Percentiles rank a stretch among this genome's conserved stretches.
phyloP scores from a whole-genome alignment of 2,329 filamentous ascomycete genomes.

The Teratosphaeria pseudoeucalypti region DNA sequence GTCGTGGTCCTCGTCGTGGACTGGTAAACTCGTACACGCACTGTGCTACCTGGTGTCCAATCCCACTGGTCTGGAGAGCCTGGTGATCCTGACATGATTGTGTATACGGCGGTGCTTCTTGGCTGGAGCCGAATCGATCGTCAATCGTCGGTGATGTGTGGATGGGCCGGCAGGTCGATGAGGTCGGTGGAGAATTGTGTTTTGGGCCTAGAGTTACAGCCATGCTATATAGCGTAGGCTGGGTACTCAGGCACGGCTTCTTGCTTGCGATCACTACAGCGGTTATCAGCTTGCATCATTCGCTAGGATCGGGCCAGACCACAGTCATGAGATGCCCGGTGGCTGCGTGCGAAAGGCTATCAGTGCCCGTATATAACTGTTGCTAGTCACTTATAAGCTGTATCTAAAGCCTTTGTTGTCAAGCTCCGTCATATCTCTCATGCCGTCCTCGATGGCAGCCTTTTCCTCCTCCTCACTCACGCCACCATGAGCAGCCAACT shows the following conservation, averaged over 20 bases:
- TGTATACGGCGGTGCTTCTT: not conserved
- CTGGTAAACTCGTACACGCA: not conserved
- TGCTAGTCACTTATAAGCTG: conserved; percentile 29
- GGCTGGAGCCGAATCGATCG: too few species aligned
- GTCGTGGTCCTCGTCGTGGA: not conserved
- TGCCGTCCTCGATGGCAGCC: conserved; percentile 44
- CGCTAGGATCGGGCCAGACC: not conserved
- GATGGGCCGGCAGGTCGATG: too few species aligned
- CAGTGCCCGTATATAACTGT: not conserved
- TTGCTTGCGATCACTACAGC: not conserved
- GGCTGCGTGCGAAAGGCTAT: not conserved
- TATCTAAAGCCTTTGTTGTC: conserved; percentile 48
- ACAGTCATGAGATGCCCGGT: not conserved
- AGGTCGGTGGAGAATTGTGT: too few species aligned
- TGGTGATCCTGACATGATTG: not conserved
- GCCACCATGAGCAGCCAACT: conserved; percentile 26
- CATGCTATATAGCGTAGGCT: too few species aligned
- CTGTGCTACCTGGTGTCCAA: not conserved
- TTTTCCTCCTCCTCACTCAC: conserved; percentile 35
- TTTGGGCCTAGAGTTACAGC: too few species aligned
- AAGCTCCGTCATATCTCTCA: conserved; percentile 47
- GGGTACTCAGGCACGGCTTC: not conserved
- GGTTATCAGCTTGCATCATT: not conserved
- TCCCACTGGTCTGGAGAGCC: not conserved
- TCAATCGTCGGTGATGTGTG: too few species aligned